These are phyloP conservation scores for Aphelidium insulamus DNA, from an alignment of 371 early-diverging fungal species.

Conservation along the genomic window DNA sequence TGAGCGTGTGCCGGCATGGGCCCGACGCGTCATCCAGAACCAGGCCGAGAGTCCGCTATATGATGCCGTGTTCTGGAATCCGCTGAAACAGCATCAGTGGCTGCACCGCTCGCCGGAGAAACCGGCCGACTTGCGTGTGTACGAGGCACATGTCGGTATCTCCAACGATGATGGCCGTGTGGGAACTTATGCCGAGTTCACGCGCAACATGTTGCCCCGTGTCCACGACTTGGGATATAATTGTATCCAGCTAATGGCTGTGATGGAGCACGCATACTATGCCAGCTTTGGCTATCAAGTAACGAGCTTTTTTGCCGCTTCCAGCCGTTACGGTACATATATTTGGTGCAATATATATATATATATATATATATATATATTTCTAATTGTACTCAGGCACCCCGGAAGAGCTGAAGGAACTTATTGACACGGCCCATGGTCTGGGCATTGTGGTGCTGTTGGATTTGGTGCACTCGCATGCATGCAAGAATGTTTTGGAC, in stretches of 20 bases:
- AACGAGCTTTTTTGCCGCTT: constrained; percentile 77
- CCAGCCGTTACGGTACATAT: constrained; percentile 55
- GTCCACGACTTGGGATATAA: constrained; percentile 80
- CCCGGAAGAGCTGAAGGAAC: constrained; percentile 65
- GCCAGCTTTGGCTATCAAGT: constrained; percentile 94
- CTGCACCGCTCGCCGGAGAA: constrained; percentile 39
- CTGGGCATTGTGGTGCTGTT: constrained; percentile 69
- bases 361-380: background rate
- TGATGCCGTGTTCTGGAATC: constrained; percentile 85
- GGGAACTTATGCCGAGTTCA: constrained; percentile 68
- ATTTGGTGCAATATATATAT: background rate
- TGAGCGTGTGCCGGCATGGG: constrained; percentile 79
- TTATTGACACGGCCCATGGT: constrained; percentile 82
- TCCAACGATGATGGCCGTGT: constrained; percentile 58
- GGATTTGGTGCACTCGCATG: constrained; percentile 92
- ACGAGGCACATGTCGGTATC: constrained; percentile 92
- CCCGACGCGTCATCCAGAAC: constrained; percentile 62
- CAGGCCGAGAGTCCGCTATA: constrained; percentile 49
- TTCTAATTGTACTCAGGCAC: constrained; percentile 14
- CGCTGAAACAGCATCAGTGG: constrained; percentile 41
- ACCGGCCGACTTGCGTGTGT: constrained; percentile 47
- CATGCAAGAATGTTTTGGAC: constrained; percentile 79
- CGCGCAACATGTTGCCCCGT: constrained; percentile 59
- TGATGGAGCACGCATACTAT: constrained; percentile 98
- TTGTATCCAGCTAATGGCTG: constrained; percentile 85